Conservation (phyloP, 768 basidiomycete species). For the Gloeophyllum trabeum region DNA sequence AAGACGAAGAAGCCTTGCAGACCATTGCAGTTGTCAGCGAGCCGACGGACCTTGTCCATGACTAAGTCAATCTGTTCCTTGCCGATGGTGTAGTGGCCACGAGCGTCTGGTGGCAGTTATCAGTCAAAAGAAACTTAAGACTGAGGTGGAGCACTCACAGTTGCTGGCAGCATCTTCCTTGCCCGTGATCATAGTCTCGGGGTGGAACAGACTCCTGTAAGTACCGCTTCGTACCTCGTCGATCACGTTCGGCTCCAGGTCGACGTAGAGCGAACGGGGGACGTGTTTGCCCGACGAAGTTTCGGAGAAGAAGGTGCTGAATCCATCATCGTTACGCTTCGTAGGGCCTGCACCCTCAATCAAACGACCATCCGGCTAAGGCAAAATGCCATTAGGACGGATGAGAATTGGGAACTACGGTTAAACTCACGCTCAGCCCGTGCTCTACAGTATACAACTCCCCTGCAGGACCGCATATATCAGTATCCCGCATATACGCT, state of each 20-base stretch:
- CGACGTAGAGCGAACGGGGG: slow-evolving; percentile 93
- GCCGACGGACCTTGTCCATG: slow-evolving; percentile 93
- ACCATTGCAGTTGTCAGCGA: slow-evolving; percentile 96
- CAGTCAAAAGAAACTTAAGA: slow-evolving; percentile 6
- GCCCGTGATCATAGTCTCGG: slow-evolving; percentile 94
- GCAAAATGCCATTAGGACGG: slow-evolving; percentile 5
- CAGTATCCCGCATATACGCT: not conserved
- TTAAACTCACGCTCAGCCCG: slow-evolving; percentile 85
- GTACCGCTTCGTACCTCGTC: slow-evolving; percentile 94
- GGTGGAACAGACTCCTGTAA: slow-evolving; percentile 97
- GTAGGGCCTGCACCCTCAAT: slow-evolving; percentile 67
- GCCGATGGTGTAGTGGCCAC: slow-evolving; percentile 98
- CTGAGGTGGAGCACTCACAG: slow-evolving; percentile 41
- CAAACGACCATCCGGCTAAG: slow-evolving; percentile 92
- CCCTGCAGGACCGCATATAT: slow-evolving; percentile 39
- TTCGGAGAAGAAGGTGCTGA: slow-evolving; percentile 99
- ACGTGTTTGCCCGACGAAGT: slow-evolving; percentile 95
- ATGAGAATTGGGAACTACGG: too few species aligned
- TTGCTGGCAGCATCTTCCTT: slow-evolving; percentile 99
- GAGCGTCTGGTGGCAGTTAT: slow-evolving; percentile 58
- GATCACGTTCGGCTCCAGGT: slow-evolving; percentile 95
- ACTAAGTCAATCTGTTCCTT: slow-evolving; percentile 97
- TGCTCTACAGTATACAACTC: slow-evolving; percentile 99
- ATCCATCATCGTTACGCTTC: slow-evolving; percentile 75
- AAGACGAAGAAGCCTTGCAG: slow-evolving; percentile 99